Evolutionary conservation across 805 yeast species (phyloP).

Genomic region (Candida caryicola): DNA sequence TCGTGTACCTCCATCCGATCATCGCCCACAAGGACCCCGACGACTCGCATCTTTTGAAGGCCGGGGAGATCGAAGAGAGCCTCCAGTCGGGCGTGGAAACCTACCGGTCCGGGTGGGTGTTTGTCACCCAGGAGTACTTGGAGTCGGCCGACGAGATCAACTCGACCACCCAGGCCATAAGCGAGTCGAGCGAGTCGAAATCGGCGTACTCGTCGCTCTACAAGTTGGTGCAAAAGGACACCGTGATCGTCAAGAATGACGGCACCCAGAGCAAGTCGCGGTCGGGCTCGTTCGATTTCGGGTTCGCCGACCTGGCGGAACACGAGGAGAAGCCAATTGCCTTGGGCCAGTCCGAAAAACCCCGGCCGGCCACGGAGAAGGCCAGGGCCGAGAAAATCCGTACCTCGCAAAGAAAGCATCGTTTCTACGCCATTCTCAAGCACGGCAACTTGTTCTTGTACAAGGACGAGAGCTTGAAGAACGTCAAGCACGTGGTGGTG

Average conservation of each 20-base stretch:
- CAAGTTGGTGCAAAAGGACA: slow-evolving; percentile 47
- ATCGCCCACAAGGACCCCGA: slow-evolving; percentile 16
- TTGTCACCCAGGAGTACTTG: slow-evolving; percentile 74
- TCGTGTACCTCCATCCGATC: slow-evolving; percentile 42
- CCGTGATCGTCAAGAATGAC: slow-evolving; percentile 4
- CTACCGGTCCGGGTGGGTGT: slow-evolving; percentile 71
- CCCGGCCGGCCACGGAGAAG: slow-evolving; percentile 2
- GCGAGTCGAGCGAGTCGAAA: slow-evolving; percentile 41
- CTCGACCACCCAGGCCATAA: slow-evolving; percentile 43
- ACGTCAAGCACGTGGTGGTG: slow-evolving; percentile 76
- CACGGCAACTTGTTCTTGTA: slow-evolving; percentile 90
- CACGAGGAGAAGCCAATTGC: neutral
- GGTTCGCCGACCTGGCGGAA: slow-evolving; percentile 1
- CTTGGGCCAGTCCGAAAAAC: neutral
- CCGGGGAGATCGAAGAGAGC: slow-evolving; percentile 64
- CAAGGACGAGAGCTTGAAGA: slow-evolving; percentile 60
- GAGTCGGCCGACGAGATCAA: slow-evolving; percentile 46
- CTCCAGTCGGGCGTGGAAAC: slow-evolving; percentile 62
- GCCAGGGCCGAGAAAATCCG: slow-evolving; percentile 11
- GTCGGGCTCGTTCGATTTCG: slow-evolving; percentile 10
- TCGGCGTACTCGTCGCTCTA: slow-evolving; percentile 62
- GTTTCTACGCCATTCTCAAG: slow-evolving; percentile 67
- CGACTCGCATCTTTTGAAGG: slow-evolving; percentile 40
- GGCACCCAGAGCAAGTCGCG: slow-evolving; percentile 6
- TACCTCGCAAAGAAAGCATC: slow-evolving; percentile 46